Evolutionary conservation across 2,329 filamentous ascomycete species (phyloP).

Genomic region (Colletotrichum liriopes): DNA sequence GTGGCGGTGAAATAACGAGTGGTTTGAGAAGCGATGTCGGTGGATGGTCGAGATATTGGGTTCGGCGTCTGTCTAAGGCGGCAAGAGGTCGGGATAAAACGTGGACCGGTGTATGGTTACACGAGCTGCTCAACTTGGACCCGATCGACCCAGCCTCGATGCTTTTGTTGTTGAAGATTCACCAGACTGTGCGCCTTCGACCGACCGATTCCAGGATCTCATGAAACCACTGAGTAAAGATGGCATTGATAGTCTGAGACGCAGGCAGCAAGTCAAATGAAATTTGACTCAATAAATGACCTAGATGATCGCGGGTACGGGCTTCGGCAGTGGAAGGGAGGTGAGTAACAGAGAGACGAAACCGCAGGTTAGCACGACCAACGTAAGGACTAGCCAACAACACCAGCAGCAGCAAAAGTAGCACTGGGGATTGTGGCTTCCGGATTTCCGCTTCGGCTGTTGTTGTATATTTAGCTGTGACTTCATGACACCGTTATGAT

Average conservation of each 20-base stretch:
- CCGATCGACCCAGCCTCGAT: neutral
- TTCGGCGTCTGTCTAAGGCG: neutral
- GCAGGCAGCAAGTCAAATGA: neutral
- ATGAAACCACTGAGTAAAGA: neutral
- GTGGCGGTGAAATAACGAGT: neutral
- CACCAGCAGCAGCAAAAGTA: conserved; percentile 29
- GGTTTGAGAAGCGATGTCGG: neutral
- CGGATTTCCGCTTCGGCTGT: neutral
- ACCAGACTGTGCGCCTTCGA: neutral
- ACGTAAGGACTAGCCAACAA: conserved; percentile 15
- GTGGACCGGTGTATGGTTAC: too few relatives aligned
- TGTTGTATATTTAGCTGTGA: neutral
- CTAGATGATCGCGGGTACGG: neutral
- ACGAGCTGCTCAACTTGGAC: neutral
- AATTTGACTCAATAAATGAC: too few relatives aligned
- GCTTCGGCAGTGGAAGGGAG: neutral
- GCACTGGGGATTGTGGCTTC: neutral
- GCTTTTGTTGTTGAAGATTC: neutral
- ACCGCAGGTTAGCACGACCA: neutral
- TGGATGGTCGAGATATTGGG: neutral
- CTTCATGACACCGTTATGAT: neutral
- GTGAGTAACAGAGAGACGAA: neutral
- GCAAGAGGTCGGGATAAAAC: neutral
- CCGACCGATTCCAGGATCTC: neutral
- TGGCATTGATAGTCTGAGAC: neutral